A percentile compares a stretch with the other conserved stretches of the same genome.
phyloP scores from a whole-genome alignment of 352 stramenopile species.

The Phytophthora aleatoria region DNA sequence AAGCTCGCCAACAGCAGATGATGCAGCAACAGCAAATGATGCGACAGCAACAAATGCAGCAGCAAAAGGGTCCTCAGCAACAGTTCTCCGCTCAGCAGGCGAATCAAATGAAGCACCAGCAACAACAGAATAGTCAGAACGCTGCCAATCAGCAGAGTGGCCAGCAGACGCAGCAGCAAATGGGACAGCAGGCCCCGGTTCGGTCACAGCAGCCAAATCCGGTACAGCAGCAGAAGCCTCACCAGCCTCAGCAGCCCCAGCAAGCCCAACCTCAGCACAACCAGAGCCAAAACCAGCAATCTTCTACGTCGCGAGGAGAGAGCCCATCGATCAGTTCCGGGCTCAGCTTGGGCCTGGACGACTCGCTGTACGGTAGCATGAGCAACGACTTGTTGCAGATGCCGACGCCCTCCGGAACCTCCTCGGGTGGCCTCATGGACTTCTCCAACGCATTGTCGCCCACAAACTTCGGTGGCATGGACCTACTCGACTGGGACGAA shows the following conservation, averaged over 20 bases:
- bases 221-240: slow-evolving; percentile 33
- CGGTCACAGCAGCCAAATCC: slow-evolving; percentile 39
- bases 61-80: slow-evolving; percentile 32
- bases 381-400: slow-evolving; percentile 62
- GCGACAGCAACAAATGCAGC: slow-evolving; percentile 43
- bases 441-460: slow-evolving; percentile 72
- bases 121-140: slow-evolving; percentile 42
- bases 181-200: slow-evolving; percentile 33
- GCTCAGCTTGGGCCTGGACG: slow-evolving; percentile 57
- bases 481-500: slow-evolving; percentile 50
- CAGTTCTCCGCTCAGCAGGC: slow-evolving; percentile 29
- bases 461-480: slow-evolving; percentile 65
- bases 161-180: slow-evolving; percentile 48
- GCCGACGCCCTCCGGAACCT: slow-evolving; percentile 42
- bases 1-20: slow-evolving; percentile 48
- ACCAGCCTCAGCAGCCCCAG: slow-evolving; percentile 26
- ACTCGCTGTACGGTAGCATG: slow-evolving; percentile 67
- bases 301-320: slow-evolving; percentile 38
- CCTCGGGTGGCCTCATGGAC: slow-evolving; percentile 59
- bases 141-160: slow-evolving; percentile 44
- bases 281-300: slow-evolving; percentile 24
- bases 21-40: slow-evolving; percentile 54
- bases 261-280: slow-evolving; percentile 19
- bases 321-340: slow-evolving; percentile 54
- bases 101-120: slow-evolving; percentile 35